Base-by-base conservation (phyloP, 352 stramenopile genomes). In the Phytophthora tubulina region DNA sequence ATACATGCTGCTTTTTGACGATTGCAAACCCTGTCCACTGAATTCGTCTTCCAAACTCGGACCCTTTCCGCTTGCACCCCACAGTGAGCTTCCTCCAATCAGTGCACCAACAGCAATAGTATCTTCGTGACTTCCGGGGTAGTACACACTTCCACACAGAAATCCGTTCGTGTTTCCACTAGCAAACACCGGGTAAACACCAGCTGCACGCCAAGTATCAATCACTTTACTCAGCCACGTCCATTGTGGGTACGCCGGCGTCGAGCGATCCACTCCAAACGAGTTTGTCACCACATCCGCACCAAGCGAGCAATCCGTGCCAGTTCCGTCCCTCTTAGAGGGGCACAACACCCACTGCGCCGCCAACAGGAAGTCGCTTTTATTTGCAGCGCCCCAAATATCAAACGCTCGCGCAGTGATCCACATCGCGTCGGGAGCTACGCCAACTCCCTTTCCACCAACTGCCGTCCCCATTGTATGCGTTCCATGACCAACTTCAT, bases 111-210 rank as follows among this genome's bases (percentile, higher is more conserved):
- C 86, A 9, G 84, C 81, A 44, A 94, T 75, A 0, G 71, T 84
- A 51, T 92, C 73, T 49, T 79, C 63, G 3, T 77, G 65, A 61
- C 79, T 90, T 15, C 74, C 86, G 15, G 86, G 86, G 58, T 88
- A 94, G 52, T 87, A 87, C 27, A 94, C 82, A 51, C 80, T 91
- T 11, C 81, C 81, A 35, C 86, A 94, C 54, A 90, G 61, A 52
- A 92, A 91, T 13, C 84, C 84, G 63, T 92, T 94, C 3, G 84
- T 88, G 50, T 91, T 94, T 30, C 84, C 84, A 56, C 78, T 89
- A 0, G 83, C 81, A 75, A 94, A 94, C 11, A 92, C 82, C 0
- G 82, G 70, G 42, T 79, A 82, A n/a, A 81, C 70, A 1, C 84
- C 82, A 15, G 84, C 82, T 0, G 74, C 75, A 14, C 75, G 71